These are phyloP conservation scores for Penicillium sp. DNA, from an alignment of 2,329 filamentous ascomycete species.

Conservation along the genomic window DNA sequence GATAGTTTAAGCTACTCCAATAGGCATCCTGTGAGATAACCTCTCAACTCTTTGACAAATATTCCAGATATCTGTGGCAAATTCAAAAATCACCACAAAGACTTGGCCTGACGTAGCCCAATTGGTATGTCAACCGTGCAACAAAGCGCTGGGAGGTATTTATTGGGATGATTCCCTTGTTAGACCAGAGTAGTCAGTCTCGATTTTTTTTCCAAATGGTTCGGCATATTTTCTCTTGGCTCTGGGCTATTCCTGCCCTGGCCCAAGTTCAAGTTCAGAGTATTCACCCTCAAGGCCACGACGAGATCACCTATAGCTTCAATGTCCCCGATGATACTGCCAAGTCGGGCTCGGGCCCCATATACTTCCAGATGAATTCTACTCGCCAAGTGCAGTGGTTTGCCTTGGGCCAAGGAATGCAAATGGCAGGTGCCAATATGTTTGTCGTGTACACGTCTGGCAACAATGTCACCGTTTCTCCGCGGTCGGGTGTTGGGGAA, in stretches of 20 bases:
- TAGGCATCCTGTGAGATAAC: not conserved
- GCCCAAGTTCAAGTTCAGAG: constrained; percentile 19
- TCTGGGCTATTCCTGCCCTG: constrained; percentile 7
- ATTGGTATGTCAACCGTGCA: constrained; percentile 4
- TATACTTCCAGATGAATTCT: constrained; percentile 58
- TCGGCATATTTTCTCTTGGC: not conserved
- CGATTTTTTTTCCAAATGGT: not conserved
- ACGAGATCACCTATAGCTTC: constrained; percentile 43
- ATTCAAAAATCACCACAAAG: not conserved
- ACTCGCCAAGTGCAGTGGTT: constrained; percentile 55
- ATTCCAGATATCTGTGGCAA: not conserved
- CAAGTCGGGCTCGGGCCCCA: constrained; percentile 51
- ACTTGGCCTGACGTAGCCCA: not conserved
- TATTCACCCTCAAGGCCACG: constrained; percentile 10
- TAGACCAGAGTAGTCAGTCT: not conserved
- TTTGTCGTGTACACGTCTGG: constrained; percentile 56
- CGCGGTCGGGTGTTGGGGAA: constrained; percentile 52
- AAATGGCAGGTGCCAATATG: constrained; percentile 57
- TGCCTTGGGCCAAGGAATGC: constrained; percentile 54
- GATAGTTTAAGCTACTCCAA: not conserved
- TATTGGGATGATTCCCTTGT: not conserved
- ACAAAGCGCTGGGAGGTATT: constrained; percentile 4
- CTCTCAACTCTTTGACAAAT: not conserved
- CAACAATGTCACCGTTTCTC: constrained; percentile 59
- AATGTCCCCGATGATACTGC: constrained; percentile 56